phyloP scores from a whole-genome alignment of 495 filamentous ascomycete genomes.

The Rusavskia elegans region DNA sequence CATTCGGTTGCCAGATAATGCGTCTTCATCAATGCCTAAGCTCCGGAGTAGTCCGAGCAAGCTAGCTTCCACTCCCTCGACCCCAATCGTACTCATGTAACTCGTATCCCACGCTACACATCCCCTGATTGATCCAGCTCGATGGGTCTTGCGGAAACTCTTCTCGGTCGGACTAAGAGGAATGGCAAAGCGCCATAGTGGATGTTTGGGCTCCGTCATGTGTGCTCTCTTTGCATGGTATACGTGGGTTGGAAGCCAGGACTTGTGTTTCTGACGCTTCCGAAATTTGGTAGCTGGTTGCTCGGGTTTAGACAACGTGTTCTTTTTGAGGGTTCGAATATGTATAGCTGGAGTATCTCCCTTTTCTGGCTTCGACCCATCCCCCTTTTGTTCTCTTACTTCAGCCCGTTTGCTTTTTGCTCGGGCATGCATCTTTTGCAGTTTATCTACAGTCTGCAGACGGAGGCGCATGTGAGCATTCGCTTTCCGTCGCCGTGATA shows the following conservation, averaged over 20 bases:
- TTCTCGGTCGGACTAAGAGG: constrained; percentile 77
- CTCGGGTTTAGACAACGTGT: constrained; percentile 49
- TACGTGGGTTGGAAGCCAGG: constrained; percentile 87
- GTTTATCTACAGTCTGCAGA: constrained; percentile 62
- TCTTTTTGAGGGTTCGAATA: constrained; percentile 36
- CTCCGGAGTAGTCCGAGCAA: constrained; percentile 47
- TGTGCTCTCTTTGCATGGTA: constrained; percentile 85
- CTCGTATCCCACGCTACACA: constrained; percentile 86
- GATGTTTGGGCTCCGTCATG: constrained; percentile 63
- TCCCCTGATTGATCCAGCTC: constrained; percentile 52
- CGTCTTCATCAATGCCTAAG: constrained; percentile 42
- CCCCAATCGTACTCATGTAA: constrained; percentile 73
- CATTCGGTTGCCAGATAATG: constrained; percentile 43
- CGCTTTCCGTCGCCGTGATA: constrained; percentile 51
- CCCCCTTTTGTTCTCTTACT: constrained; percentile 18
- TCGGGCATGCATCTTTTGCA: constrained; percentile 45
- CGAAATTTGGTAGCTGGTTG: constrained; percentile 54
- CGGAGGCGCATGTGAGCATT: constrained; percentile 57
- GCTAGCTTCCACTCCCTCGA: constrained; percentile 50
- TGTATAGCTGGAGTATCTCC: background rate
- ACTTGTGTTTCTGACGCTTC: constrained; percentile 77
- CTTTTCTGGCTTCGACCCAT: constrained; percentile 17
- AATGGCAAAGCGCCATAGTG: constrained; percentile 79
- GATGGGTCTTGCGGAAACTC: constrained; percentile 72
- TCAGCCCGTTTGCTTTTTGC: constrained; percentile 28